Percentiles rank a stretch among this genome's conserved stretches.
These are phyloP conservation scores for Scutellaria barbata DNA, from an alignment of 257 asterid genomes.

Conservation along the genomic window DNA sequence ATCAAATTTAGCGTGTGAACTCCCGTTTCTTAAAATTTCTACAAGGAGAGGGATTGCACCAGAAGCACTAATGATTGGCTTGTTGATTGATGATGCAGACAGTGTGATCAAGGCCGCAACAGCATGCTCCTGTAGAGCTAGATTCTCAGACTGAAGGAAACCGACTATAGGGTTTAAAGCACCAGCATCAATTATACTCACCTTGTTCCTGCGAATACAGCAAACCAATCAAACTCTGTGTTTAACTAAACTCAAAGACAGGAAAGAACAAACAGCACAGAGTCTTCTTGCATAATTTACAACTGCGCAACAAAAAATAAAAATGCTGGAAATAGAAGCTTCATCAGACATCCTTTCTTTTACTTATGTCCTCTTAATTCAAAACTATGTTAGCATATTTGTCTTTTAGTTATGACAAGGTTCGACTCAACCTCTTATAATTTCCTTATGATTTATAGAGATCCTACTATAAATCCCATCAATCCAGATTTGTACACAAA, in stretches of 20 bases:
- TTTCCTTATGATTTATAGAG: background rate
- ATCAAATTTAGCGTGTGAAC: conserved; percentile 74
- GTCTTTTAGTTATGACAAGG: background rate
- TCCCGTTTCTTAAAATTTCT: conserved; percentile 53
- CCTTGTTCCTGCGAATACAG: conserved; percentile 74
- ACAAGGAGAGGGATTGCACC: conserved; percentile 90
- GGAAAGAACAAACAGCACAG: conserved; percentile 12
- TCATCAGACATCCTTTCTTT: background rate
- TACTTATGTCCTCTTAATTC: background rate
- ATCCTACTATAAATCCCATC: too few relatives aligned
- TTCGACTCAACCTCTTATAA: background rate
- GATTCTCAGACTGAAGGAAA: conserved; percentile 69
- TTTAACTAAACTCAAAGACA: background rate
- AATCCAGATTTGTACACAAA: too few relatives aligned
- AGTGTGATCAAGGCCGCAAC: conserved; percentile 85
- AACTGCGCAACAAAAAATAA: background rate
- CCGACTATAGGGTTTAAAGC: conserved; percentile 73
- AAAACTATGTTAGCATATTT: background rate
- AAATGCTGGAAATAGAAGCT: background rate
- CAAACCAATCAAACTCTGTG: conserved; percentile 16
- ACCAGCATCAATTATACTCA: conserved; percentile 72
- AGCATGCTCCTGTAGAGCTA: conserved; percentile 73
- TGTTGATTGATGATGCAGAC: conserved; percentile 84
- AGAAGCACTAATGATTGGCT: conserved; percentile 76
- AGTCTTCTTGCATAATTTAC: background rate